Evolutionary conservation across 257 asterid species (phyloP), one percentile per base, ranked within the genome.

Genomic region (Gentiana macrophylla): DNA sequence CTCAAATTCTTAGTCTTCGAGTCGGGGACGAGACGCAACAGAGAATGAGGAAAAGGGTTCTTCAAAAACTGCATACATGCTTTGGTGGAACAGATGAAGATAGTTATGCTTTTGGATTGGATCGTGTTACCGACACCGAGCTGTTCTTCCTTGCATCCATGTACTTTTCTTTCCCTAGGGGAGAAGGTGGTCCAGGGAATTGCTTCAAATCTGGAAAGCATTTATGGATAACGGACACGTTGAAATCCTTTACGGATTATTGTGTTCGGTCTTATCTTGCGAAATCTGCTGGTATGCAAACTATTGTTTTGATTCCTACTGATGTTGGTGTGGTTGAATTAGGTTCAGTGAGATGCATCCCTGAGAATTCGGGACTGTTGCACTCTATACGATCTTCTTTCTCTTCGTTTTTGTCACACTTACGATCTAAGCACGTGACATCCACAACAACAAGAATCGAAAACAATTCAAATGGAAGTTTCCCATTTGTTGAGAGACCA

Each of bases 91-190:
- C 71, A 0, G 94, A 88, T 35, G 95, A 92, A 38, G 97, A 83
- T 50, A 74, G 84, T 63, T 92, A 81, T 60, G 94, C 95, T 36
- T 75, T 83, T 60, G 98, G 91, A 33, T 69, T 92, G 82, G 98
- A 92, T 72, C 80, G 77, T 77, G 94, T 92, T 49, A 92, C 98
- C 0, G 97, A 92, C 65, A 85, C 93, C 4, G 98, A 92, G 71
- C 78, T 92, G 95, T 92, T 92, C 76, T 92, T 92, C 62, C 84
- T 92, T 3, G 97, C 97, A 0, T 92, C 98, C 1, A 92, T 92
- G 98, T 92, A 92, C 74, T 92, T 92, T 24, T 81, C 85, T 49
- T 92, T 92, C 51, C 89, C 94, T 9, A 60, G 72, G 58, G 95
- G 94, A 12, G 83, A 75, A 76, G 98, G 94, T 41, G 98, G 97